Conservation (phyloP, 805 yeast species). For the Monosporozyma aerobia region DNA sequence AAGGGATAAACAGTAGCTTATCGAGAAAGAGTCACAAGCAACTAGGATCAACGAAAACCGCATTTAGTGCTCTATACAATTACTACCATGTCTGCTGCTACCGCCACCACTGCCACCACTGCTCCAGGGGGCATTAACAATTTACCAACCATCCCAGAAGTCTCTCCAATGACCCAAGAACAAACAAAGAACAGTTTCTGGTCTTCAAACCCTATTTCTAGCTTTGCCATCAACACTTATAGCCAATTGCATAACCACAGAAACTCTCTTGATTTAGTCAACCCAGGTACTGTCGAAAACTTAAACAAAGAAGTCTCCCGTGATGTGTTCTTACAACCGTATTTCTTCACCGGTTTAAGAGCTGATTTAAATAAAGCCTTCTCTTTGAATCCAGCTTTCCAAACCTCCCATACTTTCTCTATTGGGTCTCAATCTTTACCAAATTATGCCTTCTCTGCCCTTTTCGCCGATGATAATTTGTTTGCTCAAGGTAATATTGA, state of each 20-base stretch:
- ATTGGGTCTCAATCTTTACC: constrained; percentile 81
- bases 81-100: background rate
- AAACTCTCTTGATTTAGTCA: constrained; percentile 66
- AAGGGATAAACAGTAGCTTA: too few species aligned
- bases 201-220: constrained; percentile 76
- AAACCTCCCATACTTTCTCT: constrained; percentile 87
- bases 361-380: constrained; percentile 94
- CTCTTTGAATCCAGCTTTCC: constrained; percentile 87
- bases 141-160: constrained; percentile 51
- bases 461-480: constrained; percentile 76
- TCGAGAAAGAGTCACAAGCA: too few species aligned
- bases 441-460: constrained; percentile 82
- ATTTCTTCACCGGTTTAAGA: constrained; percentile 88
- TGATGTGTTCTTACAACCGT: constrained; percentile 84
- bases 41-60: too few species aligned
- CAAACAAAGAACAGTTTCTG: constrained; percentile 46
- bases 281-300: constrained; percentile 94
- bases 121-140: constrained; percentile 34
- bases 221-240: constrained; percentile 70
- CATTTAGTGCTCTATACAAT: too few species aligned
- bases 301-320: constrained; percentile 86
- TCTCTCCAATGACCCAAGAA: constrained; percentile 44
- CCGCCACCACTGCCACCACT: constrained; percentile 1
- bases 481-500: constrained; percentile 90
- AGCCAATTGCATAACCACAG: constrained; percentile 68